Evolutionary conservation across 1,139 yeast species (phyloP).

Genomic region (Suhomyces wounanorum): DNA sequence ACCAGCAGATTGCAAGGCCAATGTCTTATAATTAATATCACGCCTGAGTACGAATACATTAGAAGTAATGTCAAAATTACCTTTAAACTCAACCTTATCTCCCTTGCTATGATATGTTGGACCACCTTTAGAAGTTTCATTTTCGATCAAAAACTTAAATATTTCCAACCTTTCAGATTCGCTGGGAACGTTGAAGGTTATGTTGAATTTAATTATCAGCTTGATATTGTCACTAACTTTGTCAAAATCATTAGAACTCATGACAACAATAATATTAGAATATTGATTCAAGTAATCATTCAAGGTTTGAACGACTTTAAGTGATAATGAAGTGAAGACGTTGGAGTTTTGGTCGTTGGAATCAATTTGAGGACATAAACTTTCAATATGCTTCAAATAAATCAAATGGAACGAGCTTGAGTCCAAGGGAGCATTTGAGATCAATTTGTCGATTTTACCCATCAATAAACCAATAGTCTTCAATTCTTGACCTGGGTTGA

Average conservation of each 20-base stretch:
- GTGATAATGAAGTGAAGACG: constrained; percentile 54
- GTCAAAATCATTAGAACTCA: constrained; percentile 75
- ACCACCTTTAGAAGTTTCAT: constrained; percentile 20
- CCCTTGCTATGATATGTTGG: constrained; percentile 18
- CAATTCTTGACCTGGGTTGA: constrained; percentile 69
- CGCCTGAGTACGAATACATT: constrained; percentile 32
- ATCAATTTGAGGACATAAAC: constrained; percentile 67
- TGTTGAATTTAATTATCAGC: constrained; percentile 73
- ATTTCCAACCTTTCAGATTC: constrained; percentile 72
- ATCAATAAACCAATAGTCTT: constrained; percentile 77
- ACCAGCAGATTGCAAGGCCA: constrained; percentile 91
- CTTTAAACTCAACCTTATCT: constrained; percentile 22
- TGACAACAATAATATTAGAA: constrained; percentile 54
- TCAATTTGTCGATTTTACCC: constrained; percentile 70
- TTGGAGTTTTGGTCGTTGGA: constrained; percentile 60
- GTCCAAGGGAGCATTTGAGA: constrained; percentile 23
- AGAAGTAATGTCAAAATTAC: constrained; percentile 22
- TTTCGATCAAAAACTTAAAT: constrained; percentile 50
- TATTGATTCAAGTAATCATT: constrained; percentile 49
- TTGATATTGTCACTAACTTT: constrained; percentile 66
- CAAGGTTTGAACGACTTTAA: constrained; percentile 62
- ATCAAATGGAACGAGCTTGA: constrained; percentile 42
- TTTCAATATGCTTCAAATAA: constrained; percentile 72
- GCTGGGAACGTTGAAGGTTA: constrained; percentile 73
- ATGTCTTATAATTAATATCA: constrained; percentile 59